Evolutionary conservation across 345 rosid genomes (phyloP), one percentile per base, ranked within the genome.

Genomic region (Boechera stricta): DNA sequence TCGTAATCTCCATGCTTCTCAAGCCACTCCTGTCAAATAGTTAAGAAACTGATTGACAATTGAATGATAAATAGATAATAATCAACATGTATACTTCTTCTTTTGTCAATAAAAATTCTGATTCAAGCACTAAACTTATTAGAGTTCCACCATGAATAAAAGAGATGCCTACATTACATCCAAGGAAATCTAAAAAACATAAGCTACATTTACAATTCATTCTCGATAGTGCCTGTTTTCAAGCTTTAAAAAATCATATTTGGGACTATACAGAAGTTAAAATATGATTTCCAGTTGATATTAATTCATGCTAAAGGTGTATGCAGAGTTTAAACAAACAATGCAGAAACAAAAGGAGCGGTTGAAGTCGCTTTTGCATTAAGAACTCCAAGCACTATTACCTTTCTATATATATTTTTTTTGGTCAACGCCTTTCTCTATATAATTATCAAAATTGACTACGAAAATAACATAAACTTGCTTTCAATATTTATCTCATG

Each of bases 11-110:
- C 83, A 84, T 87, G 84, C 57, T 82, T 81, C 10, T 82, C 85
- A 75, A 94, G 86, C 98, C 95, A 90, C 53, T 83, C 88, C 97
- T 94, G 51, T 3, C 39, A 65, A 36, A 32, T 7, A 58, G 38
- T 66, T 13, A 35, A 13, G 39, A 61, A 55, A 55, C 13, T 48
- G 13, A 48, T 7, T 65, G 41, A n/a, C 6, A 45, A 24, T n/a
- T 35, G 32, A 55, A 60, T 39, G 26, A 3, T 36, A 12, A 63
- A 12, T 21, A 10, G 1, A 61, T 4, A 6, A 61, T 35, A 10
- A 33, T 31, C 49, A 28, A 58, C 31, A 45, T 0, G 13, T 2
- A n/a, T 4, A 33, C 36, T 7, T 41, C 7, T 36, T 7, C 7
- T 36, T 7, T 36, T 36, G 7, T 7, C 9, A 9, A 24, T 54